Conservation (phyloP, 805 yeast genomes). For the Limtongia smithiae region DNA sequence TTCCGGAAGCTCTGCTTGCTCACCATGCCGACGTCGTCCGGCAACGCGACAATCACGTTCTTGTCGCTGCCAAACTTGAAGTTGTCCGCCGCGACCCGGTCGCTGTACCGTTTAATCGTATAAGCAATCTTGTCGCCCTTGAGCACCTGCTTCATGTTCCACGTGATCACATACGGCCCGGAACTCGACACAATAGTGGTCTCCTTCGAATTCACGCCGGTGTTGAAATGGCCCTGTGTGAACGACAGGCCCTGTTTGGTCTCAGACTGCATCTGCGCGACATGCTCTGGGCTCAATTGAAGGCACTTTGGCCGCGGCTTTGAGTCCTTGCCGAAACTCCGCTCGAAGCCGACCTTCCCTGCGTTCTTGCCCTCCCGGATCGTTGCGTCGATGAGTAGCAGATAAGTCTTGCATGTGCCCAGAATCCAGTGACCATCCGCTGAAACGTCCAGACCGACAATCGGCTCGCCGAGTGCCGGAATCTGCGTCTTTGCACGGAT, state of each 20-base stretch:
- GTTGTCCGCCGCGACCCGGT: constrained; percentile 65
- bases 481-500: constrained; percentile 70
- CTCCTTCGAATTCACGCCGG: constrained; percentile 61
- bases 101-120: constrained; percentile 58
- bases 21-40: constrained; percentile 68
- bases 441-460: constrained; percentile 64
- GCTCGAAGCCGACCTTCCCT: constrained; percentile 60
- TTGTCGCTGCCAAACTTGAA: constrained; percentile 71
- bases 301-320: constrained; percentile 69
- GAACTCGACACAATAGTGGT: constrained; percentile 70
- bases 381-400: constrained; percentile 64
- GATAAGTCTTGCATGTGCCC: constrained; percentile 71
- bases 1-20: constrained; percentile 55
- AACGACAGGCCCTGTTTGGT: constrained; percentile 52
- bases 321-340: constrained; percentile 58
- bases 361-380: constrained; percentile 59
- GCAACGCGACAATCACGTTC: constrained; percentile 68
- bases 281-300: constrained; percentile 67
- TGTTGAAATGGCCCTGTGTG: constrained; percentile 73
- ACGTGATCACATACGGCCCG: constrained; percentile 78
- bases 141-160: constrained; percentile 66
- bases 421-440: constrained; percentile 78
- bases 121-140: constrained; percentile 55
- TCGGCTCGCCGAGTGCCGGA: constrained; percentile 79
- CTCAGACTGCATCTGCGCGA: constrained; percentile 54